These are phyloP conservation scores for Neoscytalidium dimidiatum DNA, from an alignment of 2,329 filamentous ascomycete species.

Conservation along the genomic window DNA sequence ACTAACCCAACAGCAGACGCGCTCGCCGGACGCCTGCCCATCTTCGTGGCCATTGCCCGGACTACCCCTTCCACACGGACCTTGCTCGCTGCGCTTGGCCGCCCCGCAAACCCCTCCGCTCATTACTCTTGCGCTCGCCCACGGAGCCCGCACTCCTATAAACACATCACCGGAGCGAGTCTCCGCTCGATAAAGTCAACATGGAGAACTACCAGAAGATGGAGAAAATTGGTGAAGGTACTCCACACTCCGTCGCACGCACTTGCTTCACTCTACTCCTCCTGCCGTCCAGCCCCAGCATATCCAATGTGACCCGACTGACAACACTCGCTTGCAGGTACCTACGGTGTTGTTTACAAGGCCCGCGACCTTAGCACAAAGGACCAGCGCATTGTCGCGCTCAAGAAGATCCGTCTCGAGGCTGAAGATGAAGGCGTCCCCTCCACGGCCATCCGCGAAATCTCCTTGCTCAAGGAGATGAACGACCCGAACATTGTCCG, in stretches of 20 bases:
- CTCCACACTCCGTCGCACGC: constrained; percentile 17
- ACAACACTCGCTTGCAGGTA: constrained; percentile 58
- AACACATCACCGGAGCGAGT: neutral
- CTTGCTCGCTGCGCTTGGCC: neutral
- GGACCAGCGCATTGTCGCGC: constrained; percentile 78
- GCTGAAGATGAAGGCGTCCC: constrained; percentile 94
- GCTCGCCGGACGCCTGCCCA: neutral
- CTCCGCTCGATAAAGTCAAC: constrained; percentile 23
- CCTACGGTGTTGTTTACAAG: constrained; percentile 95
- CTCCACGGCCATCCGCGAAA: constrained; percentile 90
- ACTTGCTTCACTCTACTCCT: no score
- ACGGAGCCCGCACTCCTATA: neutral
- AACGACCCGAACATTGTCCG: constrained; percentile 86
- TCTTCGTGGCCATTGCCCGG: constrained; percentile 1
- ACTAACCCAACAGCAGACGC: constrained; percentile 19
- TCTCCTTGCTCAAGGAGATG: constrained; percentile 93
- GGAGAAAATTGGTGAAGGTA: constrained; percentile 95
- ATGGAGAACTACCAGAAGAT: constrained; percentile 98
- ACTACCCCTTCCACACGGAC: neutral
- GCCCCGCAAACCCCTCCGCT: constrained; percentile 13
- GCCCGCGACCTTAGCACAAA: constrained; percentile 80
- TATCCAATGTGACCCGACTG: neutral
- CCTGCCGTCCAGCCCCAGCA: neutral
- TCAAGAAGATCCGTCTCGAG: constrained; percentile 95
- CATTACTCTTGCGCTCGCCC: neutral